Evolutionary conservation across 305 asterid species (phyloP).

Genomic region (Fraxinus paxiana): DNA sequence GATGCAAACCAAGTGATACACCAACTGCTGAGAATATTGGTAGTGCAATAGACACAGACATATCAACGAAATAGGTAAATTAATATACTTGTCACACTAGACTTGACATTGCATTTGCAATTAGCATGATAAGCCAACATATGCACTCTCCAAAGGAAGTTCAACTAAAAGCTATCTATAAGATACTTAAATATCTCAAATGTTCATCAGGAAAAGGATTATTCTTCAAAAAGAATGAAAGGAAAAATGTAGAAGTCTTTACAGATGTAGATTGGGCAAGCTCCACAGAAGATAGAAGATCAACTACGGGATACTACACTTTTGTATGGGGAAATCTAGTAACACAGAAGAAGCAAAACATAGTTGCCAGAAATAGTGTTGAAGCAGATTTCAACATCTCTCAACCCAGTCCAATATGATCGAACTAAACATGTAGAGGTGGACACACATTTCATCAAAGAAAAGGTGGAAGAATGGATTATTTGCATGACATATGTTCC

Average conservation of each 20-base stretch:
- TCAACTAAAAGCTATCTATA: not conserved
- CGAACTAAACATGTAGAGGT: not conserved
- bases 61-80: not conserved
- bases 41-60: not conserved
- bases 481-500: not conserved
- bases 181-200: not conserved
- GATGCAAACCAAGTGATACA: not conserved
- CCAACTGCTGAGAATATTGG: not conserved
- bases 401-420: not conserved
- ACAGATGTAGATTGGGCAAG: not conserved
- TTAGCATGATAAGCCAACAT: not conserved
- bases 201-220: not conserved
- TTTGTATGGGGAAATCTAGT: not conserved
- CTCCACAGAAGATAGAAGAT: not conserved
- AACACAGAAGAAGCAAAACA: not conserved
- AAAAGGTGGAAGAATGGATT: not conserved
- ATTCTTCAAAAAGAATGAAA: not conserved
- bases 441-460: not conserved
- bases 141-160: not conserved
- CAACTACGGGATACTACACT: not conserved
- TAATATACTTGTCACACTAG: not conserved
- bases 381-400: not conserved
- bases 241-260: not conserved
- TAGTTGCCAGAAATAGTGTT: not conserved
- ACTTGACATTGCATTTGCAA: not conserved